Conservation (phyloP, 768 basidiomycete genomes). For the Pulveroboletus frians region DNA sequence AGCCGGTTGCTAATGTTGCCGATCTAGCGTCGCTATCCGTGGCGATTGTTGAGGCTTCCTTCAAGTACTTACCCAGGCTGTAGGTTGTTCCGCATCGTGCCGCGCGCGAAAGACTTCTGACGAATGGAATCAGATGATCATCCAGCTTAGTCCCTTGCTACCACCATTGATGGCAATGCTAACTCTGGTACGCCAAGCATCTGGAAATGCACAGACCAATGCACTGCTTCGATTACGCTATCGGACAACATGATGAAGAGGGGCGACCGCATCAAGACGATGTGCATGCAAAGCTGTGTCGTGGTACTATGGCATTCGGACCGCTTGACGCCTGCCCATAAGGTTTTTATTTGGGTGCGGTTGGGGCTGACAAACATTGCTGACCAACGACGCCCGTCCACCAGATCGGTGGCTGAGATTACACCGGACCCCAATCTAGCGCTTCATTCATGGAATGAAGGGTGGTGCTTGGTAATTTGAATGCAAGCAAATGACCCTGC, state of each 20-base stretch:
- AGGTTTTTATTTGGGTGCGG: conserved; percentile 1
- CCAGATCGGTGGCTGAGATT: conserved; percentile 16
- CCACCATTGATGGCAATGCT: conserved; percentile 1
- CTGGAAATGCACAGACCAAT: conserved; percentile 1
- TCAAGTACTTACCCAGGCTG: conserved; percentile 1
- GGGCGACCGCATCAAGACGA: conserved; percentile 5
- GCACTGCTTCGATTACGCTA: conserved; percentile 8
- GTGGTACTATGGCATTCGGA: conserved; percentile 15
- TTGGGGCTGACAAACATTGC: conserved; percentile 21
- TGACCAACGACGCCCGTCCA: conserved; percentile 7
- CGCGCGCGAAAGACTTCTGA: conserved; percentile 5
- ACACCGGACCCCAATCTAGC: conserved; percentile 19
- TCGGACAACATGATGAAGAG: conserved; percentile 2
- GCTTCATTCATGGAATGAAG: conserved; percentile 16
- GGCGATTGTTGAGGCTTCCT: conserved; percentile 9
- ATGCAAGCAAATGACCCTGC: conserved; percentile 10
- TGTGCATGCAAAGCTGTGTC: conserved; percentile 9
- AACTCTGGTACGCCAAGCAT: conserved; percentile 1
- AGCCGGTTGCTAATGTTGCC: conserved; percentile 4
- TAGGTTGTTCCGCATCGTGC: conserved; percentile 2
- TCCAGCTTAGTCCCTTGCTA: neutral
- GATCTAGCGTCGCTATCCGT: conserved; percentile 8
- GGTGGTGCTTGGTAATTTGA: conserved; percentile 11
- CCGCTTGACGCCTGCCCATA: conserved; percentile 11
- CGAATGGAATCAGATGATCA: conserved; percentile 14